Conservation (phyloP, 2,329 filamentous ascomycete genomes). For the Cadophora sp. region DNA sequence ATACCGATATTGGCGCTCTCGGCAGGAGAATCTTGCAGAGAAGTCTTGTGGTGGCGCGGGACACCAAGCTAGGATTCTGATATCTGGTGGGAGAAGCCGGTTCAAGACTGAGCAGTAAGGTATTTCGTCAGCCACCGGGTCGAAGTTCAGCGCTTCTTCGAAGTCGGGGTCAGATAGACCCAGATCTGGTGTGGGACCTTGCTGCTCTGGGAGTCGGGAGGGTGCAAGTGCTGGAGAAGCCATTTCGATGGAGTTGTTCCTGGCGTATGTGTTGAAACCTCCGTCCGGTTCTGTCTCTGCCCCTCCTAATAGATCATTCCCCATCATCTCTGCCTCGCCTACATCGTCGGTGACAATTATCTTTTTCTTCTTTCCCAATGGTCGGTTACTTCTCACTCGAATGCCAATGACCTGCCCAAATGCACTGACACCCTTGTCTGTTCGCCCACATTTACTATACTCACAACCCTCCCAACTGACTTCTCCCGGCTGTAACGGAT, state of each 20-base stretch:
- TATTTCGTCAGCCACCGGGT: slow-evolving; percentile 81
- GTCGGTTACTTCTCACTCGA: slow-evolving; percentile 79
- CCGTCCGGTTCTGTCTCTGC: neutral
- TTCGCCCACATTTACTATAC: slow-evolving; percentile 94
- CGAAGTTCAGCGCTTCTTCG: slow-evolving; percentile 54
- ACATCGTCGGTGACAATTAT: slow-evolving; percentile 23
- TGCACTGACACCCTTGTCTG: slow-evolving; percentile 91
- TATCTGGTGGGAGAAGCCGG: slow-evolving; percentile 85
- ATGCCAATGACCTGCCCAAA: slow-evolving; percentile 95
- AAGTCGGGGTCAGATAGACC: slow-evolving; percentile 39
- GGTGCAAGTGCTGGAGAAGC: slow-evolving; percentile 39
- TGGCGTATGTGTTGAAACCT: slow-evolving; percentile 37
- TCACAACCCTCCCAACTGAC: slow-evolving; percentile 85
- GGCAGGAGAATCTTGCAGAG: slow-evolving; percentile 90
- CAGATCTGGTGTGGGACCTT: slow-evolving; percentile 12
- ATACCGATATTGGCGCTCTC: slow-evolving; percentile 90
- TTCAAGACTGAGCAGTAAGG: slow-evolving; percentile 86
- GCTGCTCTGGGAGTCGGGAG: slow-evolving; percentile 33
- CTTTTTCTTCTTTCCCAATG: slow-evolving; percentile 52
- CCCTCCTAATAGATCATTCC: neutral
- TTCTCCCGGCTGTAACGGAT: slow-evolving; percentile 54
- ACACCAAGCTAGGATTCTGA: slow-evolving; percentile 92
- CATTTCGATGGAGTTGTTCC: slow-evolving; percentile 39
- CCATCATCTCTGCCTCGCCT: slow-evolving; percentile 1
- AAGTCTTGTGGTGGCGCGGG: slow-evolving; percentile 80